phyloP scores from a whole-genome alignment of 257 asterid genomes.

The Solanum commersonii region DNA sequence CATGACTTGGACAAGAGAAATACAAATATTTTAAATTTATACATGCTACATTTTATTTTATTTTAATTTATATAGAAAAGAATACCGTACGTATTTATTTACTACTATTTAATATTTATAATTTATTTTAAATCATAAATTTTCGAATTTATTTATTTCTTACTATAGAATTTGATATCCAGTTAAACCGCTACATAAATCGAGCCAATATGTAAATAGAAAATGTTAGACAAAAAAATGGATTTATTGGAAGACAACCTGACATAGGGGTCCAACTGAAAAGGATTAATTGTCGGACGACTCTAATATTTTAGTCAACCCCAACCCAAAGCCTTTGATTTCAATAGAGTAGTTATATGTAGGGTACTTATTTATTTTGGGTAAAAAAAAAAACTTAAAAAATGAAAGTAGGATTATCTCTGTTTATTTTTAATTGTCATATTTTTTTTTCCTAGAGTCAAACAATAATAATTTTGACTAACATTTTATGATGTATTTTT shows the following conservation, averaged over 20 bases:
- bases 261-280: background rate
- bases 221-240: background rate
- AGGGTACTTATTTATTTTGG: background rate
- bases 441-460: too few species aligned
- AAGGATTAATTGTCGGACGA: background rate
- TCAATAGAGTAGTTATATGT: background rate
- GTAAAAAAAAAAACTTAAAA: background rate
- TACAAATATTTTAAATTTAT: background rate
- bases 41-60: background rate
- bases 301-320: background rate
- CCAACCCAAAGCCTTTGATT: background rate
- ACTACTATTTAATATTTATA: background rate
- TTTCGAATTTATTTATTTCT: background rate
- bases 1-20: background rate
- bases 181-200: background rate
- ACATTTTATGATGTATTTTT: too few species aligned
- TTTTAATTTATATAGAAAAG: background rate
- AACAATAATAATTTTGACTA: fast-evolving
- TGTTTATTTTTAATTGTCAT: too few species aligned
- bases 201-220: background rate
- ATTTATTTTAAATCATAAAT: background rate
- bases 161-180: background rate
- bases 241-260: background rate
- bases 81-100: background rate
- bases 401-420: too few species aligned